Evolutionary conservation across 495 filamentous ascomycete genomes (phyloP).

Genomic region (Daldinia bambusicola): DNA sequence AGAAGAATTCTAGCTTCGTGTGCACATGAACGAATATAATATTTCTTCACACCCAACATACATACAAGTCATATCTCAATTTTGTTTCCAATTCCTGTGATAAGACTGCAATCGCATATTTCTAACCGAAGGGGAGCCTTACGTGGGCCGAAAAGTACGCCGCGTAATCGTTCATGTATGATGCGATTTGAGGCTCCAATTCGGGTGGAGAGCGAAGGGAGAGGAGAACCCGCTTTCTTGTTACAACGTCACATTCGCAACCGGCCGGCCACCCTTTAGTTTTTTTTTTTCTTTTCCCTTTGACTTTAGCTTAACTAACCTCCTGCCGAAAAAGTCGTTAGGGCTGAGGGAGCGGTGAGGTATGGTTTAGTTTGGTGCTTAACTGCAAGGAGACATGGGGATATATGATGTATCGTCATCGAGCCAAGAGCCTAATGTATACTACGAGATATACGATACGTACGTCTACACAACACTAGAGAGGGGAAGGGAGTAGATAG

Average conservation of each 20-base stretch:
- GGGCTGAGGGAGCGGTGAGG: slow-evolving; percentile 21
- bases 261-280: no score
- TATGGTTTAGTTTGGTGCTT: no score
- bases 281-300: not conserved
- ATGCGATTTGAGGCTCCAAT: slow-evolving; percentile 36
- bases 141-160: slow-evolving; percentile 29
- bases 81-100: not conserved
- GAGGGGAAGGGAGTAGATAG: slow-evolving; percentile 2
- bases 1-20: not conserved
- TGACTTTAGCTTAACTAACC: not conserved
- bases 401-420: slow-evolving; percentile 7
- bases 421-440: not conserved
- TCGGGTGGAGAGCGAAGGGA: slow-evolving; percentile 1
- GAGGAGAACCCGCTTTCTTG: not conserved
- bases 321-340: slow-evolving; percentile 3
- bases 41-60: not conserved
- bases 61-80: not conserved
- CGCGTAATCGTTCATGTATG: slow-evolving; percentile 32
- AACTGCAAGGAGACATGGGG: no score
- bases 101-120: not conserved
- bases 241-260: slow-evolving; percentile 23
- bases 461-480: not conserved
- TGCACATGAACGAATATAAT: not conserved
- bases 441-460: slow-evolving; percentile 4
- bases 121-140: slow-evolving; percentile 1